Evolutionary conservation across 2,329 filamentous ascomycete species (phyloP), one percentile per base, ranked within the genome.

Genomic region (Daldinia sp.): DNA sequence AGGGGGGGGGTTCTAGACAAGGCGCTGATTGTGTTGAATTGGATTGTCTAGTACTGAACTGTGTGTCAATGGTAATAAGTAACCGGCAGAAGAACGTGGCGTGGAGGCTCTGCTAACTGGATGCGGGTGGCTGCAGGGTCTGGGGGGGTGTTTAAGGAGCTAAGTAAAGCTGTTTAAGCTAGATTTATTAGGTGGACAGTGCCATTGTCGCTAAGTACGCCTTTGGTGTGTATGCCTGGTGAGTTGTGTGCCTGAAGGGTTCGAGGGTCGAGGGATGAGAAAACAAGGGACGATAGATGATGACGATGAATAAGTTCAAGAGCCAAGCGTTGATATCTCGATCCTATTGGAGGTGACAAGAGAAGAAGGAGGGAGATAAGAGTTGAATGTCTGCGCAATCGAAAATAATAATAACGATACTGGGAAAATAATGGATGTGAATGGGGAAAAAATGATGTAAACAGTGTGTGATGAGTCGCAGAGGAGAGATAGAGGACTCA

Each of bases 61-160:
- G 51, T 37, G 33, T 37, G 51, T 54, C 13, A 37, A 37, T 39
- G 53, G 33, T 28, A 56, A 56, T 28, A 18, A 10, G 63, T 42
- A 57, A 9, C 56, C 44, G 60, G 64, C 48, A 63, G 68, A 41
- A 61, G 69, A 68, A 65, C 64, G 69, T 72, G 69, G 67, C 64
- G 64, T 23, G 71, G 73, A 72, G 74, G 73, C 74, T 76, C 75
- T 76, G 74, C 74, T 76, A 76, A 76, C 75, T 76, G 67, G 69
- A 76, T 75, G 70, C 74, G 75, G 75, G 68, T 70, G 69, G 72
- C 69, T 77, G 75, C 75, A 77, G 73, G 73, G 67, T 68, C 62
- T 65, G 63, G 68, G 50, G 65, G 51, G 15, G 53, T 41, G n/a
- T 26, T 56, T 51, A 9, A 18, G 28, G 46, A 55, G 51, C 33